Base-by-base conservation (phyloP, 2,329 filamentous ascomycete species). In the Escovopsis weberi region DNA sequence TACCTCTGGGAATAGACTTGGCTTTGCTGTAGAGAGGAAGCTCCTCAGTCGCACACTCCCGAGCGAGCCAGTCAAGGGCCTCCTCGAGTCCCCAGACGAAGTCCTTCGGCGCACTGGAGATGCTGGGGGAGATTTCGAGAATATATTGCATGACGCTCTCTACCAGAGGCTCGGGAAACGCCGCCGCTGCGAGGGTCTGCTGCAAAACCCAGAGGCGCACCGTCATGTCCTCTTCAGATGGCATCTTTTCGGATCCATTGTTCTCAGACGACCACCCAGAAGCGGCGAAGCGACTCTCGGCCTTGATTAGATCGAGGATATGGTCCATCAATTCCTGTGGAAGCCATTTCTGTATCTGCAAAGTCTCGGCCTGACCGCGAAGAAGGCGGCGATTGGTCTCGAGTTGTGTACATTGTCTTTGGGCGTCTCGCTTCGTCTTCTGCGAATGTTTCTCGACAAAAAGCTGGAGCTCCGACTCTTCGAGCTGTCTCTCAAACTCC, bases 381-480 rank as follows among this genome's bases (percentile, higher is more conserved):
- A 95, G 72, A 26, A 95, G 64, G 40, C 89, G 80, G 43, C 81
- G 78, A 57, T 96, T 91, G 6, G 85, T 94, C 55, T 93, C 83
- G 30, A 94, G 69, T 51, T 85, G 82, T 19, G 73, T 68, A 47
- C 79, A 77, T 57, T 94, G 85, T 18, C 89, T 80, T 48, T 74
- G 68, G 12, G 82, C 79, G 61, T 95, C 88, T 53, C 81, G 79
- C 51, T 81, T 82, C 47, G 82, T 80, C 60, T 89, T 94, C 35
- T 74, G 65, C 0, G 81, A 80, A 60, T 89, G 68, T 55, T 87
- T 91, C 48, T 96, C 89, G 12, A 96, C 81, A 6, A 95, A 66
- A 19, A 85, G 65, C 59, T 96, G 88, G 33, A 98, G 68, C 53
- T 94, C 86, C n/a, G 86, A 82, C 53, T 87, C 82, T 58, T 95